These are phyloP conservation scores for Penicillium diatomitis DNA, from an alignment of 495 filamentous ascomycete species.

Conservation along the genomic window DNA sequence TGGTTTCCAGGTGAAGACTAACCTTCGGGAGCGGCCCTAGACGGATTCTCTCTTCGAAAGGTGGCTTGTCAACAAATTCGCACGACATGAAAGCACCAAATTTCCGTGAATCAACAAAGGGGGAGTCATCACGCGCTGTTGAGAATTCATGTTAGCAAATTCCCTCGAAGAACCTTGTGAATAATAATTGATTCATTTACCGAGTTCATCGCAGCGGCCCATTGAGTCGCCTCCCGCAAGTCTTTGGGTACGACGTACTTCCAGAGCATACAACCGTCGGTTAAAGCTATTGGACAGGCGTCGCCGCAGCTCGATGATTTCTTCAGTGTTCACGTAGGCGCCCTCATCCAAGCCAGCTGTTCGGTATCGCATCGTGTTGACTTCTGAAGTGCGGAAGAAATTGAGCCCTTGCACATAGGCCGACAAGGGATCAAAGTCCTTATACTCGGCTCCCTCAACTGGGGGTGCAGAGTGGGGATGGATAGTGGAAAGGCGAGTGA, in stretches of 20 bases:
- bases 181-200: slow-evolving; percentile 14
- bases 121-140: slow-evolving; percentile 23
- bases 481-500: slow-evolving; percentile 48
- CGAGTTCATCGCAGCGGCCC: slow-evolving; percentile 27
- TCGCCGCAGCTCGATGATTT: slow-evolving; percentile 30
- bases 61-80: slow-evolving; percentile 27
- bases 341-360: slow-evolving; percentile 29
- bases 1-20: neutral
- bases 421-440: slow-evolving; percentile 35
- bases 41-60: slow-evolving; percentile 35
- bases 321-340: slow-evolving; percentile 31
- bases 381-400: slow-evolving; percentile 29
- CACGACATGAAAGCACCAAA: slow-evolving; percentile 39
- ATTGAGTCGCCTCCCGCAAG: slow-evolving; percentile 31
- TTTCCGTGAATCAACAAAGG: slow-evolving; percentile 23
- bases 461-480: slow-evolving; percentile 40
- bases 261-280: slow-evolving; percentile 33
- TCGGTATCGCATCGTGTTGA: slow-evolving; percentile 24
- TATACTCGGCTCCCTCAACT: slow-evolving; percentile 31
- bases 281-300: slow-evolving; percentile 32
- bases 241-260: slow-evolving; percentile 32
- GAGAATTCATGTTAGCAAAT: slow-evolving; percentile 1
- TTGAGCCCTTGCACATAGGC: slow-evolving; percentile 33
- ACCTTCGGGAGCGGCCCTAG: slow-evolving; percentile 34
- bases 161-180: neutral